Conservation (phyloP, 257 asterid genomes). For the Paulownia fortunei region DNA sequence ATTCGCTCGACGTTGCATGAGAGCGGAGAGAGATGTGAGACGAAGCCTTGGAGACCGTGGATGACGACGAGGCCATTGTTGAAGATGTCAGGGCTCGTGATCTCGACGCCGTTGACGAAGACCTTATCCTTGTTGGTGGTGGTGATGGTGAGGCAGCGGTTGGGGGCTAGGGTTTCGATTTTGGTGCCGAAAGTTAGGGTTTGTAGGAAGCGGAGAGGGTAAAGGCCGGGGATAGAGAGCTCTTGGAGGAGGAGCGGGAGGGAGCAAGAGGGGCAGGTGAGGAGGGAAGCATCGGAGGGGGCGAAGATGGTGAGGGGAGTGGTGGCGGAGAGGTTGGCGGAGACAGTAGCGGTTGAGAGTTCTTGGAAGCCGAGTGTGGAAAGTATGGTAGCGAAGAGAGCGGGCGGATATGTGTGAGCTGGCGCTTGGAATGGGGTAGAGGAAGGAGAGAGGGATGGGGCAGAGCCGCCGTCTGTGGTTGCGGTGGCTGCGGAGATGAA, state of each 20-base stretch:
- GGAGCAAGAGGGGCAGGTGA: conserved; percentile 76
- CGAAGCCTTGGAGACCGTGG: conserved; percentile 71
- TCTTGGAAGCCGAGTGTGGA: conserved; percentile 83
- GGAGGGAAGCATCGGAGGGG: conserved; percentile 77
- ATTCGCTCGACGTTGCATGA: conserved; percentile 72
- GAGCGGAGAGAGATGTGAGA: conserved; percentile 70
- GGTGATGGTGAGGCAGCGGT: conserved; percentile 78
- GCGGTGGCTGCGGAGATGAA: conserved; percentile 50
- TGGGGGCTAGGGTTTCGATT: conserved; percentile 70
- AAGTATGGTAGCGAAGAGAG: conserved; percentile 68
- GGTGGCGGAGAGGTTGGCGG: conserved; percentile 64
- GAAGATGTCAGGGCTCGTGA: conserved; percentile 70
- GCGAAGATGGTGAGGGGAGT: conserved; percentile 85
- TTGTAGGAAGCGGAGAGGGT: conserved; percentile 64
- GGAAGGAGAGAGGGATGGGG: conserved; percentile 53
- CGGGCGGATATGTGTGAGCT: conserved; percentile 44
- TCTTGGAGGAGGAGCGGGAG: conserved; percentile 74
- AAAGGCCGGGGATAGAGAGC: conserved; percentile 80
- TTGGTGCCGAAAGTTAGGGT: conserved; percentile 79
- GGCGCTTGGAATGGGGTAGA: conserved; percentile 35
- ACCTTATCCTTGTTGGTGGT: conserved; percentile 43
- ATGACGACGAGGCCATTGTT: conserved; percentile 64
- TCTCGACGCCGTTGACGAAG: conserved; percentile 67
- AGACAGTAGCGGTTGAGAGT: conserved; percentile 61
- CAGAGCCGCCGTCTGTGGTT: conserved; percentile 13